phyloP scores from a whole-genome alignment of 2,329 filamentous ascomycete genomes.

The Trichophyton rubrum region DNA sequence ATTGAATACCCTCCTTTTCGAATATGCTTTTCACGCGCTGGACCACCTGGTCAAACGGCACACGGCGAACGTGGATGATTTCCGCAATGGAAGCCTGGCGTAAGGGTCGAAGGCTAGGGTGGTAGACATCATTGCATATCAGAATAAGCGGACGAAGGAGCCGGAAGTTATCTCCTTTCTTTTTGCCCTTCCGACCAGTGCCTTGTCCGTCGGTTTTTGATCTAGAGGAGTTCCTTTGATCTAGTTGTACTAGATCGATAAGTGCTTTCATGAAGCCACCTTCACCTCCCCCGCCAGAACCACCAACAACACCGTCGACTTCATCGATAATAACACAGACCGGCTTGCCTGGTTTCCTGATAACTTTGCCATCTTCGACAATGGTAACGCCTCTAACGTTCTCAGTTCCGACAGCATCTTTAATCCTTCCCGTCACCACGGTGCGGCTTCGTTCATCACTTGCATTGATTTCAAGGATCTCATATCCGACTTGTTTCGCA shows the following conservation, averaged over 20 bases:
- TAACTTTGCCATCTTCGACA: conserved; percentile 37
- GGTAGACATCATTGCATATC: conserved; percentile 96
- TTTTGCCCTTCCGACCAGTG: conserved; percentile 39
- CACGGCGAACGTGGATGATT: conserved; percentile 81
- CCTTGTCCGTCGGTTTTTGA: conserved; percentile 14
- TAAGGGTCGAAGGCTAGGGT: conserved; percentile 72
- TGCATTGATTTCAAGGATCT: conserved; percentile 93
- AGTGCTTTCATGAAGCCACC: conserved; percentile 91
- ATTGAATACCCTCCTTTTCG: conserved; percentile 73
- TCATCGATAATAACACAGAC: conserved; percentile 93
- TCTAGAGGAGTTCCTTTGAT: conserved; percentile 61
- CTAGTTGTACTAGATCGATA: conserved; percentile 74
- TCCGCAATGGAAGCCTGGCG: conserved; percentile 78
- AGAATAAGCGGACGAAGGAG: conserved; percentile 79
- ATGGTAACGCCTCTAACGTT: conserved; percentile 60
- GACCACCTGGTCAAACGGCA: conserved; percentile 74
- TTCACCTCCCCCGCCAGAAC: conserved; percentile 60
- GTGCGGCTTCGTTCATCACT: conserved; percentile 85
- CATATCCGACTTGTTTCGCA: conserved; percentile 87
- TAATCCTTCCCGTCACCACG: conserved; percentile 81
- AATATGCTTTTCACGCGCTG: conserved; percentile 72
- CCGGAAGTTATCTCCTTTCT: conserved; percentile 74
- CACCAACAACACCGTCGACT: conserved; percentile 83
- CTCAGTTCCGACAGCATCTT: conserved; percentile 85
- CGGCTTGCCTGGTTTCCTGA: conserved; percentile 64